Evolutionary conservation across 192 early-diverging fungal species (phyloP).

Genomic region (Phlyctochytrium arcticum): DNA sequence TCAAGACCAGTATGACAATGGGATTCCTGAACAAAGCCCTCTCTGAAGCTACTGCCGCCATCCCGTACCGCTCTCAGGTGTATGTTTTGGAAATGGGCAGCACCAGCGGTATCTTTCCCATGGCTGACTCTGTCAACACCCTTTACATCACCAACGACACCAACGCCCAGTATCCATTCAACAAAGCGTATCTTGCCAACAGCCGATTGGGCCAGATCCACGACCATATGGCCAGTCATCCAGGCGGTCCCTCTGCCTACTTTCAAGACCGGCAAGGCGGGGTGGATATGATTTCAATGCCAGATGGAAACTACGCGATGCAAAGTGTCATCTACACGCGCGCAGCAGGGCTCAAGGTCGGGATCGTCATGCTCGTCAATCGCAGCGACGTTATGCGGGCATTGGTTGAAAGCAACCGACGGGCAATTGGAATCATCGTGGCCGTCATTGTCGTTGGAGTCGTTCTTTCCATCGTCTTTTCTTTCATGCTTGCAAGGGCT

Average conservation of each 20-base stretch:
- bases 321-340: not conserved
- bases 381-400: not conserved
- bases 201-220: not conserved
- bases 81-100: not conserved
- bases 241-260: not conserved
- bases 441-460: constrained; percentile 3
- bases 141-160: too few species aligned
- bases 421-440: constrained; percentile 8
- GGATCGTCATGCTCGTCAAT: not conserved
- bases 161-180: too few species aligned
- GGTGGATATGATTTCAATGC: not conserved
- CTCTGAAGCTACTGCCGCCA: not conserved
- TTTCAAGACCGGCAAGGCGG: not conserved
- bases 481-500: not conserved
- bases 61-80: too few species aligned
- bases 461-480: not conserved
- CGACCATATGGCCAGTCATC: not conserved
- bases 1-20: not conserved
- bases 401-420: not conserved
- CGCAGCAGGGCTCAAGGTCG: not conserved
- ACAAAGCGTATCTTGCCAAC: not conserved
- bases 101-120: not conserved
- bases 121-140: not conserved
- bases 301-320: not conserved
- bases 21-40: not conserved